Percentiles rank a stretch among this genome's conserved stretches.
Conservation (phyloP, 2,329 filamentous ascomycete genomes). For the Ophiostoma novo-ulmi region DNA sequence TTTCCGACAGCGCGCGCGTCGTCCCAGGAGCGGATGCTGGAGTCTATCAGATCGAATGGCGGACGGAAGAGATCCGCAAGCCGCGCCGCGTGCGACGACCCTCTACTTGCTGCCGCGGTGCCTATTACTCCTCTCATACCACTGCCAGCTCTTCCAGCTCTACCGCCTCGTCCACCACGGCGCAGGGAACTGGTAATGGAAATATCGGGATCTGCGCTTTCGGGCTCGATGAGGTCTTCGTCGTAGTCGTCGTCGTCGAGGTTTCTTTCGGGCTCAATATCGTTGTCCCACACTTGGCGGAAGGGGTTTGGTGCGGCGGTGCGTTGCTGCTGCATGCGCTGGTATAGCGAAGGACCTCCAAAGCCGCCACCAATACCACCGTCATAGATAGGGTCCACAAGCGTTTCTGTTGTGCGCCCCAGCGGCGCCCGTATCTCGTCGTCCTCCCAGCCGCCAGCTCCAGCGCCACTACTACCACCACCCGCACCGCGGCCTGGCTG, state of each 20-base stretch:
- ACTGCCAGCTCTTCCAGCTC: not conserved
- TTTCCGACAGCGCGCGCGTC: constrained; percentile 79
- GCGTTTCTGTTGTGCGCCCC: constrained; percentile 81
- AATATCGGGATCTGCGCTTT: constrained; percentile 1
- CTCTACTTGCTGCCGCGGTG: not conserved
- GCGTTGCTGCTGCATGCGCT: constrained; percentile 53
- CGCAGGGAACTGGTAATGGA: not conserved
- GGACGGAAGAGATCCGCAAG: constrained; percentile 90
- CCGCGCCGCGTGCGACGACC: constrained; percentile 37
- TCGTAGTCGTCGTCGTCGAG: constrained; percentile 24
- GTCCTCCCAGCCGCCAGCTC: not conserved
- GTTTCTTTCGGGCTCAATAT: constrained; percentile 13
- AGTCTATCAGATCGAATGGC: constrained; percentile 82
- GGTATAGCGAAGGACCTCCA: constrained; percentile 42
- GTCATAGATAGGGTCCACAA: constrained; percentile 66
- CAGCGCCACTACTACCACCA: not conserved
- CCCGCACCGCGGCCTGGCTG: not conserved
- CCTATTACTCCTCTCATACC: not conserved
- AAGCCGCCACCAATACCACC: constrained; percentile 43
- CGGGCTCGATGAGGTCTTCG: constrained; percentile 8
- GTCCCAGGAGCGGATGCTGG: constrained; percentile 63
- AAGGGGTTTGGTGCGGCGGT: constrained; percentile 35
- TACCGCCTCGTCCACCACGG: constrained; percentile 17
- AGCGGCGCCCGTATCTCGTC: constrained; percentile 81
- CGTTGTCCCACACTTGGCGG: constrained; percentile 39